A percentile compares a stretch with the other conserved stretches of the same genome.
Evolutionary conservation across 202 grass and related monocot genomes (phyloP).

Genomic region (Elaeis oleifera): DNA sequence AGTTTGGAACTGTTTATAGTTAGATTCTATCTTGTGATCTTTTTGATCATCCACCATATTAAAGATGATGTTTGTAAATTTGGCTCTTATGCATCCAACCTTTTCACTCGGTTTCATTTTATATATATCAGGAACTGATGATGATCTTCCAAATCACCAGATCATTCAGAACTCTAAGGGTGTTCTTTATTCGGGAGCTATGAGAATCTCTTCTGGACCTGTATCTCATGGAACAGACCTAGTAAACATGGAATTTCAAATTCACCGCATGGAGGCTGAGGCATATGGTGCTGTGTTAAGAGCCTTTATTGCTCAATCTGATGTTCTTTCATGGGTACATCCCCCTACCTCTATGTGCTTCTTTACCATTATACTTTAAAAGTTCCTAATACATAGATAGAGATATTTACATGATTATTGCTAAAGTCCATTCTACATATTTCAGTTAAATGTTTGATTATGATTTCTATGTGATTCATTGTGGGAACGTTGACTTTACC

Average conservation of each 20-base stretch:
- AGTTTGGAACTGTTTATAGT: no score
- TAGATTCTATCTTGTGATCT: no score
- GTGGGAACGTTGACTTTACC: conserved; percentile 12
- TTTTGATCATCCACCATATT: no score
- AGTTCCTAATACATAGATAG: no score
- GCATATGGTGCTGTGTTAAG: conserved; percentile 55
- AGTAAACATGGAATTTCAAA: conserved; percentile 36
- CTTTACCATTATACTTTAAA: neutral
- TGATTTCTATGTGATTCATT: conserved; percentile 5
- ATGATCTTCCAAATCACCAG: neutral
- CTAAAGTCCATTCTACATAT: neutral
- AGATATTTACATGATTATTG: no score
- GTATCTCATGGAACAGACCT: conserved; percentile 13
- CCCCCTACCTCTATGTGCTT: neutral
- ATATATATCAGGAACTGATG: neutral
- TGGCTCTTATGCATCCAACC: no score
- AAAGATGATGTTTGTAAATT: no score
- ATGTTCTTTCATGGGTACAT: conserved; percentile 49
- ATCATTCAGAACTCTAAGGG: neutral
- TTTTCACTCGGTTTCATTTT: no score
- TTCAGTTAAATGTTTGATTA: conserved; percentile 18
- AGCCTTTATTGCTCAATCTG: conserved; percentile 48
- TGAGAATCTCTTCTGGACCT: neutral
- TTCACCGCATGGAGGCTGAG: conserved; percentile 41
- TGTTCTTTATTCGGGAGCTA: neutral